phyloP scores from a whole-genome alignment of 805 yeast genomes.

The Ogataea glucozyma region DNA sequence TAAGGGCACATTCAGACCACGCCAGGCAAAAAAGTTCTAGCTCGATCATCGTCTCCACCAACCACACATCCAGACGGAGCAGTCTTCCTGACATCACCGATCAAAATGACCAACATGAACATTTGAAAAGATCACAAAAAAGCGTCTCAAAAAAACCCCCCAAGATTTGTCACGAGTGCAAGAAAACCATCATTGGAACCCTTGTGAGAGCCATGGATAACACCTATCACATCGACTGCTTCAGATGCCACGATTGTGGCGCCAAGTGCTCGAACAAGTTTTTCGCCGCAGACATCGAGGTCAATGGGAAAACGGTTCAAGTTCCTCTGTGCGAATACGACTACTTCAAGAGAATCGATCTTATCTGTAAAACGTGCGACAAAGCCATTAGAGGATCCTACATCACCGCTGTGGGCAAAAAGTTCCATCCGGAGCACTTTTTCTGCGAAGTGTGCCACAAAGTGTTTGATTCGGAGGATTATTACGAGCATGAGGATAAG shows the following conservation, averaged over 20 bases:
- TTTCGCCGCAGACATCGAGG: conserved; percentile 67
- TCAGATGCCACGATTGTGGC: conserved; percentile 83
- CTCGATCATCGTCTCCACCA: conserved; percentile 1
- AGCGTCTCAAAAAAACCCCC: conserved; percentile 25
- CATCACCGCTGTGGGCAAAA: conserved; percentile 87
- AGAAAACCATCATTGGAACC: conserved; percentile 60
- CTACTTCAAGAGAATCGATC: conserved; percentile 79
- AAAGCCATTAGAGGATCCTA: conserved; percentile 88
- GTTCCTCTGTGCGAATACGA: conserved; percentile 87
- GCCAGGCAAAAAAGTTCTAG: conserved; percentile 2
- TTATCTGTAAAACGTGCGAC: conserved; percentile 85
- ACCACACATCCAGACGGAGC: conserved; percentile 13
- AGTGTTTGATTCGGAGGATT: conserved; percentile 90
- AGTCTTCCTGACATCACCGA: conserved; percentile 17
- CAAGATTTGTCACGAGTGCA: conserved; percentile 54
- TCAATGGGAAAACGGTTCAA: conserved; percentile 37
- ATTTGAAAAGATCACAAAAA: conserved; percentile 8
- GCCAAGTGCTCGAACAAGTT: conserved; percentile 80
- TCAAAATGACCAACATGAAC: conserved; percentile 5
- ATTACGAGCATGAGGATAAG: conserved; percentile 79
- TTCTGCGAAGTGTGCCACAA: conserved; percentile 84
- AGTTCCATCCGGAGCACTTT: conserved; percentile 94
- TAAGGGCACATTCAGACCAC: conserved; percentile 1
- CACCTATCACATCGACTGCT: conserved; percentile 85
- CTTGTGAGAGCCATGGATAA: conserved; percentile 81